Evolutionary conservation across 306 rosid genomes (phyloP), one percentile per base, ranked within the genome.

Genomic region (Lathyrus oleraceus): DNA sequence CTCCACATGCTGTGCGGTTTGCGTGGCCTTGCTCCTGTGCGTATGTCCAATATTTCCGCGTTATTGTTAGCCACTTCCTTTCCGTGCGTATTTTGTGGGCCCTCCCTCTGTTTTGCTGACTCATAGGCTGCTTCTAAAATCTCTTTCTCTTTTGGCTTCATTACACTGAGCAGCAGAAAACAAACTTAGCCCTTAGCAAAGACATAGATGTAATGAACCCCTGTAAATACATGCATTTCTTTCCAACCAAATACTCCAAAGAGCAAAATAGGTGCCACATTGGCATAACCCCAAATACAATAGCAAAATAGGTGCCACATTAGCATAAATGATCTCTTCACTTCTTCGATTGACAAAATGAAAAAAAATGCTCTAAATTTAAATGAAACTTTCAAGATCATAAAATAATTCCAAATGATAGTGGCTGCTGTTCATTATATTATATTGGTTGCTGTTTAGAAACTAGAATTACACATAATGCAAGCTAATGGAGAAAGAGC

Each of bases 221-320:
- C 23, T 47, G 53, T 10, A 7, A 48, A 68, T 20, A 68, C 63
- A 61, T 4, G 28, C 47, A 36, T 35, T 69, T 69, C 52, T 54
- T 38, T 7, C 23, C 3, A 13, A 53, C 39, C 64, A 69, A 21
- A 14, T 53, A 21, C 25, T n/a, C 64, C 15, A 52, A 20, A 35
- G 14, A 36, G n/a, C n/a, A n/a, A n/a, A n/a, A n/a, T n/a, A n/a
- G n/a, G n/a, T n/a, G n/a, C n/a, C n/a, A n/a, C n/a, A n/a, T n/a
- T n/a, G n/a, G n/a, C n/a, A n/a, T n/a, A n/a, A n/a, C n/a, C n/a
- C n/a, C n/a, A n/a, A n/a, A n/a, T n/a, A n/a, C n/a, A n/a, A n/a
- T n/a, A n/a, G 19, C 19, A 53, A 47, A 6, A 38, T 35, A 52
- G 15, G 6, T 21, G 40, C 25, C 11, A 38, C 21, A 25, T 69